A percentile compares a stretch with the other conserved stretches of the same genome.
phyloP scores from a whole-genome alignment of 306 rosid genomes.

The Rosa multiflora region DNA sequence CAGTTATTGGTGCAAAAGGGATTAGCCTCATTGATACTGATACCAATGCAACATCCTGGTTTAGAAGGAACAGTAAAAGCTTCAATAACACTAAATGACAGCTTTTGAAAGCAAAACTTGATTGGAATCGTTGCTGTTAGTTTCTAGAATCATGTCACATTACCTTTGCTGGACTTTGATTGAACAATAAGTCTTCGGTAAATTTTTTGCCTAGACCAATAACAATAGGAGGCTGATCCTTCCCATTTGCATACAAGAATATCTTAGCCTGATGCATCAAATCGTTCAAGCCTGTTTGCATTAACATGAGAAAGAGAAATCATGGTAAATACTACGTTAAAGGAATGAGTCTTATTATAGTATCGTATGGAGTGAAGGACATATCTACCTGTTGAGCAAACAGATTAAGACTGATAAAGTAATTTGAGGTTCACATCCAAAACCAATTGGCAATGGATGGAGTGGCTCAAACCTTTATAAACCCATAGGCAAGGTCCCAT shows the following conservation, averaged over 20 bases:
- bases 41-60: slow-evolving; percentile 74
- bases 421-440: no score
- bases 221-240: slow-evolving; percentile 64
- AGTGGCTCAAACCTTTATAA: no score
- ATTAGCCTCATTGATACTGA: slow-evolving; percentile 73
- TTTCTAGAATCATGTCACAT: slow-evolving; percentile 20
- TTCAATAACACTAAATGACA: neutral
- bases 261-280: slow-evolving; percentile 64
- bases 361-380: slow-evolving; percentile 14
- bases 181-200: slow-evolving; percentile 66
- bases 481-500: no score
- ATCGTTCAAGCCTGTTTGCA: slow-evolving; percentile 61
- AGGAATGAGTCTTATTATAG: neutral
- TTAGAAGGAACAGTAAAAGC: neutral
- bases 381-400: slow-evolving; percentile 59
- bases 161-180: slow-evolving; percentile 78
- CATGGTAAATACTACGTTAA: neutral
- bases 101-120: neutral
- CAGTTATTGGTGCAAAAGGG: slow-evolving; percentile 71
- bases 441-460: no score
- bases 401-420: slow-evolving; percentile 64
- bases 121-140: neutral
- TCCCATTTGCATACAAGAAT: slow-evolving; percentile 71
- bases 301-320: neutral
- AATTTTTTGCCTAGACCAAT: slow-evolving; percentile 56